These are phyloP conservation scores for Ascochyta fabae DNA, from an alignment of 2,329 filamentous ascomycete species.

Conservation along the genomic window DNA sequence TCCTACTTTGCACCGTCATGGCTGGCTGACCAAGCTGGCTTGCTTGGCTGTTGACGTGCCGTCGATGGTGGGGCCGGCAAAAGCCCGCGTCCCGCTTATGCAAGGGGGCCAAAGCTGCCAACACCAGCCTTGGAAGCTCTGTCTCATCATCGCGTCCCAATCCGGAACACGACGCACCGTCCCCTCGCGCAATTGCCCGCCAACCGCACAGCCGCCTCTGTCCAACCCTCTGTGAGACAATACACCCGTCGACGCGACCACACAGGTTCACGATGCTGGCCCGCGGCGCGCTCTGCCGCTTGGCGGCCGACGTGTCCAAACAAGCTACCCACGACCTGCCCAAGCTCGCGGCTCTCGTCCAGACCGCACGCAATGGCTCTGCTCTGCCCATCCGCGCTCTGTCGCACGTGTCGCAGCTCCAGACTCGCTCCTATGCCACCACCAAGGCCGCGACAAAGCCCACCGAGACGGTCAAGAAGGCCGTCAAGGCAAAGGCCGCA, in stretches of 20 bases:
- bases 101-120: constrained; percentile 14
- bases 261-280: constrained; percentile 41
- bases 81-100: constrained; percentile 8
- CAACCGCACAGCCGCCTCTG: constrained; percentile 23
- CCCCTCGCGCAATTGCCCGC: constrained; percentile 26
- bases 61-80: constrained; percentile 4
- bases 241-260: constrained; percentile 2
- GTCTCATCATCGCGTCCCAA: constrained; percentile 22
- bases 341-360: constrained; percentile 42
- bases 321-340: constrained; percentile 46
- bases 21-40: neutral
- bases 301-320: constrained; percentile 44
- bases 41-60: constrained; percentile 11
- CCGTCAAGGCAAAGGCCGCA: constrained; percentile 33
- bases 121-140: constrained; percentile 16
- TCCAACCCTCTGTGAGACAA: constrained; percentile 16
- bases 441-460: constrained; percentile 37
- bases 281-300: constrained; percentile 45
- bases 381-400: constrained; percentile 15
- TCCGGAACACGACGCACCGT: constrained; percentile 20
- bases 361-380: constrained; percentile 20
- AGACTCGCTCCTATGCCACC: constrained; percentile 45
- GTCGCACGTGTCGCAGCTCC: constrained; percentile 7
- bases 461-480: constrained; percentile 37
- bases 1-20: too few species aligned